These are phyloP conservation scores for Wallacemonas sp. DNA, from an alignment of 208 protist species.

Conservation along the genomic window DNA sequence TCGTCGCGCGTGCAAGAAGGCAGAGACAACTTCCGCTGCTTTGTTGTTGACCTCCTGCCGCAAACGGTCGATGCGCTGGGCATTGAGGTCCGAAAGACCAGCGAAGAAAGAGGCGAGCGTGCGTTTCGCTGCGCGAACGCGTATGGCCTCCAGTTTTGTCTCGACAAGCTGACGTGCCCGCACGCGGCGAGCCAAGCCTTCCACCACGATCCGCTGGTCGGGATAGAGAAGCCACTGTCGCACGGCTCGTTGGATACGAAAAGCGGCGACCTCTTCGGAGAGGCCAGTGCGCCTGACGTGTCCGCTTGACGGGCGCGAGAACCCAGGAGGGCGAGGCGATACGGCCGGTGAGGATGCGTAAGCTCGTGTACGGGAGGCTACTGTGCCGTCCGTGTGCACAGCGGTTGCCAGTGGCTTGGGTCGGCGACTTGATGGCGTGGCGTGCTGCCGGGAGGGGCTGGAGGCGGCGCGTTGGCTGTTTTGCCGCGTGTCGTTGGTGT, in stretches of 20 bases:
- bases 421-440: too few species aligned
- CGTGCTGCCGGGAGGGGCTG: too few species aligned
- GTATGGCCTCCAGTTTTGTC: conserved; percentile 18
- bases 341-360: too few species aligned
- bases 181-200: conserved; percentile 15
- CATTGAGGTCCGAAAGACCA: conserved; percentile 6
- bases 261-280: conserved; percentile 28
- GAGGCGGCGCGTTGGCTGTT: too few species aligned
- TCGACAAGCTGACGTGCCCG: conserved; percentile 15
- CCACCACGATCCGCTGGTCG: background rate
- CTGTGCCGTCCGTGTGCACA: too few species aligned
- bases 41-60: background rate
- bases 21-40: conserved; percentile 7
- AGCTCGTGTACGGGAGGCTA: too few species aligned
- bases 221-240: conserved; percentile 28
- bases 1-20: conserved; percentile 16
- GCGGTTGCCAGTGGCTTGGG: too few species aligned
- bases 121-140: conserved; percentile 29
- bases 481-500: too few species aligned
- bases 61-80: background rate
- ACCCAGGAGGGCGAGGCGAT: too few species aligned
- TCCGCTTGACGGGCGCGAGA: too few species aligned
- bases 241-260: conserved; percentile 39
- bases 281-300: too few species aligned
- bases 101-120: conserved; percentile 24